Base-by-base conservation (phyloP, 257 asterid species). In the Nicotiana attenuata region DNA sequence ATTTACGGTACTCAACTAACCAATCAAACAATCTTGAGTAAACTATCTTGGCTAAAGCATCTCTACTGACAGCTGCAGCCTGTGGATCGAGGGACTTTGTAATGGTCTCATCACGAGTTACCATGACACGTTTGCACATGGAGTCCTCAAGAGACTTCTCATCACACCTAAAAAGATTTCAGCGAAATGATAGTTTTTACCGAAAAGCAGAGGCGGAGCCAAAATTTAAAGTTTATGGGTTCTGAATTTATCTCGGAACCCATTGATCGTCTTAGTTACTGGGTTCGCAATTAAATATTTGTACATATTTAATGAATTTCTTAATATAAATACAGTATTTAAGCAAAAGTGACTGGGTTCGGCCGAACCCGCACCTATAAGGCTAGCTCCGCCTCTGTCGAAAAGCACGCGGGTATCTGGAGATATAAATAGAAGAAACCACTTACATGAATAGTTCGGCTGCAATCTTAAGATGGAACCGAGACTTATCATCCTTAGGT, bases 21-120 rank as follows among this genome's bases (percentile, higher is more conserved):
- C 98, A 94, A 78, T 94, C 98, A 88, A 94, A 94, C 86, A 93
- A 87, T 89, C 91, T 89, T 82, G 98, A 91, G 77, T 94, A 94
- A 35, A 92, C 87, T 77, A 90, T 91, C 87, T 94, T 94, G 13
- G 98, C 97, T 83, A 94, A 85, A 86, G 97, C 93, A 82, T 94
- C 98, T 88, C 98, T 88, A 82, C 89, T 94, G 63, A 92, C 56
- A 80, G 94, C 82, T 63, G 98, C 98, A 84, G 90, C 94, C 61
- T 65, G 57, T 65, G 97, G 91, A 78, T 86, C 93, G 22, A 94
- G 94, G 88, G 91, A 85, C 89, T 90, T 93, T 41, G 96, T 94
- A 84, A 94, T 93, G 85, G 92, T 84, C 88, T 94, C 98, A 86
- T 89, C 98, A 81, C 94, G 98, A 83, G 98, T 94, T 83, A 93